Evolutionary conservation across 768 basidiomycete species (phyloP), one percentile per base, ranked within the genome.

Genomic region (Russula vinacea): DNA sequence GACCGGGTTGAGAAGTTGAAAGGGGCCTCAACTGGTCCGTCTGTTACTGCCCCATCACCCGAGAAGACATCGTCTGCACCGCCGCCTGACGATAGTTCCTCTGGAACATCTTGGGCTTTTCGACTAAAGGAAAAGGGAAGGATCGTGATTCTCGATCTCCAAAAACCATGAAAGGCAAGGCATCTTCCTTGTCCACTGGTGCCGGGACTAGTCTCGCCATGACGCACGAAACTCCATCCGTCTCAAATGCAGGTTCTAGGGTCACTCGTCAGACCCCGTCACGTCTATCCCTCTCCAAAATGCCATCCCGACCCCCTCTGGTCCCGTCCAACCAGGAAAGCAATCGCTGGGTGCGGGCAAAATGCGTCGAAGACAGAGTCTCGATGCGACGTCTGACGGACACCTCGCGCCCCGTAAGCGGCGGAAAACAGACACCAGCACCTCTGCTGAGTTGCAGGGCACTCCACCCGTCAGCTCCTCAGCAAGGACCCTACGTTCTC

Each of bases 1-100:
- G 86, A 82, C 70, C 82, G 80, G 45, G 77, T 80, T 54, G 83
- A 82, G 62, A 73, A 75, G 64, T 75, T 81, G 13, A 76, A 75
- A 47, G 66, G 73, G 0, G 63, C 70, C n/a, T 60, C 67, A 32
- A 55, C 72, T 17, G 68, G 74, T 22, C 62, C 73, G 0, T 65
- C 76, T 22, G 63, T 71, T 33, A 58, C 65, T 5, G 51, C 70
- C 37, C 58, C 53, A 8, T 44, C 45, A 67, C 57, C 29, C 65
- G 29, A 26, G 56, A 51, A 40, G 14, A 35, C 55, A 29, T 7
- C 52, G 14, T 54, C 44, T 29, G 73, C 71, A 62, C 45, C 64
- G 22, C 19, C 45, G 40, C 61, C 44, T 17, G 58, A 42, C 53
- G 73, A 72, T 24, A 62, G 67, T n/a, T 74, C 70, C n/a, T 76